These are phyloP conservation scores for Linnemannia schmuckeri DNA, from an alignment of 192 early-diverging fungal genomes.

Conservation along the genomic window DNA sequence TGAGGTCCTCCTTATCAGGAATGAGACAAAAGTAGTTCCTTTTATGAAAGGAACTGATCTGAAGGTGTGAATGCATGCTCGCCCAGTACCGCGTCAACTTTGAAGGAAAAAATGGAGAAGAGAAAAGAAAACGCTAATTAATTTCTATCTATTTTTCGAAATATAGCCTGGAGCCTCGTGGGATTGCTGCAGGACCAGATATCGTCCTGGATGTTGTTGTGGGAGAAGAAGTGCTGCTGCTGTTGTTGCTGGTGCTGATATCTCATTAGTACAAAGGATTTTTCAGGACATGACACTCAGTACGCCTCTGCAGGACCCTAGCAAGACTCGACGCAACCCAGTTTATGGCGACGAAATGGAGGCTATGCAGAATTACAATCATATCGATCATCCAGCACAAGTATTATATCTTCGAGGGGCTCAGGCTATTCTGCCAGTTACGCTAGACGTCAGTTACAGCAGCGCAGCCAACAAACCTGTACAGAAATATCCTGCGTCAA, in stretches of 20 bases:
- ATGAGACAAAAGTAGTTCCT: neutral
- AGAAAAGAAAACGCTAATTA: too few relatives aligned
- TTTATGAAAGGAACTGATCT: constrained; percentile 14
- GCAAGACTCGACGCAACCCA: neutral
- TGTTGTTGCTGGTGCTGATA: too few relatives aligned
- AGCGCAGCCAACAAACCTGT: too few relatives aligned
- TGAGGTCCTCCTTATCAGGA: neutral
- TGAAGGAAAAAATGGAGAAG: too few relatives aligned
- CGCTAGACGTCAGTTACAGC: neutral
- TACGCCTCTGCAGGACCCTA: neutral
- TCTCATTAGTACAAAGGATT: neutral
- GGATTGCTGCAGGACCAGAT: neutral
- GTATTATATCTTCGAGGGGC: neutral
- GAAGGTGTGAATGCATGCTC: constrained; percentile 6
- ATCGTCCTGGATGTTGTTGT: neutral
- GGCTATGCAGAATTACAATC: neutral
- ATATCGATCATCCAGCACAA: neutral
- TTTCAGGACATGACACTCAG: neutral
- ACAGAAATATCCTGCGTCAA: too few relatives aligned
- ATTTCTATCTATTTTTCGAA: neutral
- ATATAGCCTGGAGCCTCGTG: neutral
- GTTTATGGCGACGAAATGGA: neutral
- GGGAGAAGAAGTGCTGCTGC: neutral
- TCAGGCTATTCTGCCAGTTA: neutral
- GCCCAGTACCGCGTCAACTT: too few relatives aligned